Conservation (phyloP, 176 grass and related monocot species). For the Avena sativa region DNA sequence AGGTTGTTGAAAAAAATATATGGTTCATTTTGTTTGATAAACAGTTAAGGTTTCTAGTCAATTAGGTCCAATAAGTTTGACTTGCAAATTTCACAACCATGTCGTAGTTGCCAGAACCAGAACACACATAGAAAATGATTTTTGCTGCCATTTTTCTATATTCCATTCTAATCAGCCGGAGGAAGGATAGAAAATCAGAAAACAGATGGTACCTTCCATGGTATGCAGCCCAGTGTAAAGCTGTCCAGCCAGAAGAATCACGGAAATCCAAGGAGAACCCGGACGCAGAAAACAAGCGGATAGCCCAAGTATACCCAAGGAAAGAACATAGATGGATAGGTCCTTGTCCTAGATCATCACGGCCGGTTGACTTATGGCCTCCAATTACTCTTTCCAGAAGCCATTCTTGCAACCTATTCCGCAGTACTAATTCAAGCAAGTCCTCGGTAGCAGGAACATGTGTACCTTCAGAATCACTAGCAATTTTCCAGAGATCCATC, state of each 20-base stretch:
- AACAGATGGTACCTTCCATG: constrained; percentile 69
- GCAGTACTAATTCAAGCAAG: constrained; percentile 84
- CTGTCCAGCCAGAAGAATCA: constrained; percentile 93
- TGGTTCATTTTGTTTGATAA: constrained; percentile 31
- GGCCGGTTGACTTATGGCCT: constrained; percentile 71
- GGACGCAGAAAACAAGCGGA: constrained; percentile 74
- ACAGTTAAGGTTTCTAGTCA: neutral
- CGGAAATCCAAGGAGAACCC: constrained; percentile 97
- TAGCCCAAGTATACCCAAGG: constrained; percentile 89
- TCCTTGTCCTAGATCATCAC: constrained; percentile 83
- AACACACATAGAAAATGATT: constrained; percentile 21
- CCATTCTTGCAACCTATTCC: constrained; percentile 94
- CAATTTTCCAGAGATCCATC: constrained; percentile 62
- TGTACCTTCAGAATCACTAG: constrained; percentile 39
- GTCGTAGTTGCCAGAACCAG: constrained; percentile 4
- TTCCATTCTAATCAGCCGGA: constrained; percentile 33
- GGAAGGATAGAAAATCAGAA: constrained; percentile 32
- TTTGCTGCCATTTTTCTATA: neutral
- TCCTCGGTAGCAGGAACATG: constrained; percentile 45
- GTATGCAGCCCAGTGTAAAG: constrained; percentile 91
- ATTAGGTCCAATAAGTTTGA: constrained; percentile 27
- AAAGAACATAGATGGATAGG: constrained; percentile 93
- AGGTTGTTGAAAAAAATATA: constrained; percentile 41
- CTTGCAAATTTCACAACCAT: constrained; percentile 21
- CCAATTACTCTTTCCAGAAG: constrained; percentile 81